Conservation (phyloP, 2,329 filamentous ascomycete genomes). For the Ceratocystis lukuohia region DNA sequence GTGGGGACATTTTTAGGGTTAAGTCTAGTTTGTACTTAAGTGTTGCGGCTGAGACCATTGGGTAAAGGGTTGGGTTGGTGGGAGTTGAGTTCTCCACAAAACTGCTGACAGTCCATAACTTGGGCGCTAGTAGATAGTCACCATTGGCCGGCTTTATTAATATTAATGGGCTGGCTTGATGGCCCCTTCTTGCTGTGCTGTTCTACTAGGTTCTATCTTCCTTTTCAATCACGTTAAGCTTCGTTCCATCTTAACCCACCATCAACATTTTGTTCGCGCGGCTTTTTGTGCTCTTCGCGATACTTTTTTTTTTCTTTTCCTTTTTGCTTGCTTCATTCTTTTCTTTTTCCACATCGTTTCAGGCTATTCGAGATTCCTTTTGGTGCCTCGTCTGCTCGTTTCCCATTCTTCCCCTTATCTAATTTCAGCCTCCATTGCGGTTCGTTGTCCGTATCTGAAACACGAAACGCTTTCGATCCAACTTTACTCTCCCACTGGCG, state of each 20-base stretch:
- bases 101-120: not conserved
- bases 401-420: conserved; percentile 9
- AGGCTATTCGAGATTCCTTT: not conserved
- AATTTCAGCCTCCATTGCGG: conserved; percentile 3
- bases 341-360: not conserved
- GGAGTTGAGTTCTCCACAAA: conserved; percentile 1
- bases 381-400: not conserved
- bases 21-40: too few relatives aligned
- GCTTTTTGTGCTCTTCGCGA: not conserved
- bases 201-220: not conserved
- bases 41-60: not conserved
- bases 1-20: not conserved
- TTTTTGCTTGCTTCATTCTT: not conserved
- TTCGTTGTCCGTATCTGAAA: conserved; percentile 1
- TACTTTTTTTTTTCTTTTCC: not conserved
- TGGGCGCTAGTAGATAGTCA: not conserved
- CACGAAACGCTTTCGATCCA: not conserved
- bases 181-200: not conserved
- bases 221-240: not conserved
- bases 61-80: not conserved
- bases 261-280: not conserved
- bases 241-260: not conserved
- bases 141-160: not conserved
- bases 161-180: not conserved
- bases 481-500: not conserved